phyloP scores from a whole-genome alignment of 371 early-diverging fungal genomes.

The Smittium culicis region DNA sequence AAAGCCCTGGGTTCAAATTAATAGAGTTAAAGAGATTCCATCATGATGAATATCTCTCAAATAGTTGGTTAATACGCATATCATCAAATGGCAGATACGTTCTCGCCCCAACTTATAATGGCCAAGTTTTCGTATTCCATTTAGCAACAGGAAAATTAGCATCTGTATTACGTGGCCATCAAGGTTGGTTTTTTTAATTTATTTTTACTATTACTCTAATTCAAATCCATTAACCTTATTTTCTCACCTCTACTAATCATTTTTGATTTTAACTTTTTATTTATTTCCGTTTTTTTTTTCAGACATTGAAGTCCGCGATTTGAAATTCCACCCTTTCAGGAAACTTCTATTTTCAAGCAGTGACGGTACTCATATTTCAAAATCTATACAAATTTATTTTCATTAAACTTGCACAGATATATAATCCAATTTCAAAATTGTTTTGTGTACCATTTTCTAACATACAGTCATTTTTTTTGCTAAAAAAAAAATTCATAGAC shows the following conservation, averaged over 20 bases:
- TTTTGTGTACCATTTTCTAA: too few relatives aligned
- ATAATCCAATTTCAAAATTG: too few relatives aligned
- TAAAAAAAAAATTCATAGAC: not conserved
- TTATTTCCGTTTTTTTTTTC: not conserved
- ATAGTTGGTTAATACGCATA: slow-evolving; percentile 82
- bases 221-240: not conserved
- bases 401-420: too few relatives aligned
- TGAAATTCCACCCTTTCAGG: slow-evolving; percentile 72
- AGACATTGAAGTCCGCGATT: slow-evolving; percentile 77
- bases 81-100: slow-evolving; percentile 72
- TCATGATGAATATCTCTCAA: slow-evolving; percentile 71
- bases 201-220: not conserved
- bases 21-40: slow-evolving; percentile 52
- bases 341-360: slow-evolving; percentile 64
- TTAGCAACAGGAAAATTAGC: slow-evolving; percentile 55
- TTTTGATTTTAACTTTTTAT: not conserved
- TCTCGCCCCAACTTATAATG: slow-evolving; percentile 73
- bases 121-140: slow-evolving; percentile 68
- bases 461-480: not conserved
- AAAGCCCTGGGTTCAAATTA: slow-evolving; percentile 47
- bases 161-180: slow-evolving; percentile 62
- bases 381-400: too few relatives aligned
- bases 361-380: too few relatives aligned
- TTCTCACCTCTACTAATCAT: not conserved
- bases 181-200: slow-evolving; percentile 20